phyloP scores from a whole-genome alignment of 2,329 filamentous ascomycete genomes.

The Coleophoma crateriformis region DNA sequence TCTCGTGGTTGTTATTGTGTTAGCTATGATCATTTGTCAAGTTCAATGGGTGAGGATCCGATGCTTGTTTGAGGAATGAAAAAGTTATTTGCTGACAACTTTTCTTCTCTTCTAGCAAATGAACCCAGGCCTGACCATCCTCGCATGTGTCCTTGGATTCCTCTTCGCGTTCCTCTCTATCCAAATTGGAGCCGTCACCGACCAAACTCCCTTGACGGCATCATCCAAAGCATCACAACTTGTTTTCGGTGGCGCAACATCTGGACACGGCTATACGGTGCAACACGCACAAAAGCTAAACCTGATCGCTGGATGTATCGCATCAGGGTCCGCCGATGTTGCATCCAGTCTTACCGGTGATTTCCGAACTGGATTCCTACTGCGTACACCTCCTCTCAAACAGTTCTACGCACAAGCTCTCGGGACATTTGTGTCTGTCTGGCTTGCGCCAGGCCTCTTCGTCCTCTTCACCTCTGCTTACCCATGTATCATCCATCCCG shows the following conservation, averaged over 20 bases:
- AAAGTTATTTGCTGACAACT: background rate
- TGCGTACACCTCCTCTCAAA: slow-evolving; percentile 57
- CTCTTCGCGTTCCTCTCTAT: slow-evolving; percentile 57
- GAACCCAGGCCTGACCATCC: slow-evolving; percentile 48
- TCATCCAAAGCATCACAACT: slow-evolving; percentile 65
- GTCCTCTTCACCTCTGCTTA: slow-evolving; percentile 64
- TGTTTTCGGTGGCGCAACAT: slow-evolving; percentile 60
- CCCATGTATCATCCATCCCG: slow-evolving; percentile 54
- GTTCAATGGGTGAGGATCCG: slow-evolving; percentile 35
- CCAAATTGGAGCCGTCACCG: slow-evolving; percentile 53
- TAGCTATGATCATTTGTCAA: slow-evolving; percentile 43
- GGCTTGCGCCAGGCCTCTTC: slow-evolving; percentile 62
- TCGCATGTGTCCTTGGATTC: slow-evolving; percentile 51
- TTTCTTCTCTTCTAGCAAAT: slow-evolving; percentile 26
- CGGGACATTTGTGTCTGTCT: slow-evolving; percentile 58
- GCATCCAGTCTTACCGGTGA: slow-evolving; percentile 51
- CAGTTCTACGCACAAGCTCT: slow-evolving; percentile 63
- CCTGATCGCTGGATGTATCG: slow-evolving; percentile 55
- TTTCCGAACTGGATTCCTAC: slow-evolving; percentile 63
- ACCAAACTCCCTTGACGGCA: slow-evolving; percentile 60
- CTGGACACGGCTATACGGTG: slow-evolving; percentile 42
- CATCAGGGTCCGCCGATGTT: slow-evolving; percentile 49
- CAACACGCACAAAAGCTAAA: slow-evolving; percentile 57
- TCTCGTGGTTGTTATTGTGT: slow-evolving; percentile 41
- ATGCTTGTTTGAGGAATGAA: background rate